A percentile compares a stretch with the other conserved stretches of the same genome.
Conservation (phyloP, 2,329 filamentous ascomycete genomes). For the Trichoderma koningii region DNA sequence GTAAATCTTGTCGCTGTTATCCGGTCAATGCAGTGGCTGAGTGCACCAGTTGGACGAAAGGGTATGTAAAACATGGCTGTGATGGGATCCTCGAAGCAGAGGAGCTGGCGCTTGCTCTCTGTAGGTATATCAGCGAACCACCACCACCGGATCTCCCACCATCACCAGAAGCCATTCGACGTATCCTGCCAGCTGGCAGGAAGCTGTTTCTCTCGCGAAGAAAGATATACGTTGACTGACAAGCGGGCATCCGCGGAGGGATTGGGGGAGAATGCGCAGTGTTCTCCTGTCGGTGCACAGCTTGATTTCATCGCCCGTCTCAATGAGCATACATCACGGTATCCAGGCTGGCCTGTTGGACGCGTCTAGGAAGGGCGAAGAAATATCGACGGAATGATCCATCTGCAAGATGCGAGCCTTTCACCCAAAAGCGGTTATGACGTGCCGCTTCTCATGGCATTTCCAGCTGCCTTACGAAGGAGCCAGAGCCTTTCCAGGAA, state of each 20-base stretch:
- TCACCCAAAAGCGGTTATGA: conserved; percentile 11
- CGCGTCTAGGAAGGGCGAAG: neutral
- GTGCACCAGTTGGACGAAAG: too few species aligned
- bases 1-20: too few species aligned
- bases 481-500: neutral
- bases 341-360: neutral
- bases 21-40: neutral
- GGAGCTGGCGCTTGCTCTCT: neutral
- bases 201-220: too few species aligned
- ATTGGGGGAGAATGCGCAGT: too few species aligned
- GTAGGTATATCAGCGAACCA: neutral
- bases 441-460: neutral
- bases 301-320: too few species aligned
- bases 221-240: too few species aligned
- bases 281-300: too few species aligned
- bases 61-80: neutral
- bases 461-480: neutral
- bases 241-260: too few species aligned
- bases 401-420: conserved; percentile 12
- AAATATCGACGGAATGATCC: neutral
- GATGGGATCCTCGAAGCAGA: neutral
- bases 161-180: too few species aligned
- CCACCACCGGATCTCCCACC: neutral
- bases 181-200: too few species aligned
- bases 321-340: too few species aligned